phyloP scores from a whole-genome alignment of 495 filamentous ascomycete species.

The Penicillium soppii region DNA sequence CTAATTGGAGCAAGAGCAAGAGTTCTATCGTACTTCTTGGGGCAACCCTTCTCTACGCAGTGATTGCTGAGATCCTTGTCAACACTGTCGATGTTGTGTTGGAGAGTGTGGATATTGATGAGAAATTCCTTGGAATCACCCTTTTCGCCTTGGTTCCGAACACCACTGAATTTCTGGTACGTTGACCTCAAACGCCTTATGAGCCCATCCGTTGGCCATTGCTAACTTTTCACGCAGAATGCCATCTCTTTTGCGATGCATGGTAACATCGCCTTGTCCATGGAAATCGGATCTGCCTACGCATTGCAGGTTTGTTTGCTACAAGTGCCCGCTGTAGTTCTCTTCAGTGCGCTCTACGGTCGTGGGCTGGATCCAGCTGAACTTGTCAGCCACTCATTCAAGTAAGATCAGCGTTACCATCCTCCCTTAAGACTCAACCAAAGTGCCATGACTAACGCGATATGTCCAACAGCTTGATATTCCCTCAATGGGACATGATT shows the following conservation, averaged over 20 bases:
- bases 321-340: slow-evolving; percentile 88
- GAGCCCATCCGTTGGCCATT: neutral
- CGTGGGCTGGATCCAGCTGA: slow-evolving; percentile 53
- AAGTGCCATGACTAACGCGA: slow-evolving; percentile 5
- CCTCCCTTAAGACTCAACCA: neutral
- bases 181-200: slow-evolving; percentile 16
- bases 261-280: slow-evolving; percentile 97
- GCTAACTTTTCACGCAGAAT: slow-evolving; percentile 61
- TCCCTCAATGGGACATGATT: slow-evolving; percentile 99
- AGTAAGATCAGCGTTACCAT: slow-evolving; percentile 39
- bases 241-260: slow-evolving; percentile 99
- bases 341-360: slow-evolving; percentile 74
- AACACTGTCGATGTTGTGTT: slow-evolving; percentile 95
- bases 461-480: slow-evolving; percentile 66
- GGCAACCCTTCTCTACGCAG: slow-evolving; percentile 88
- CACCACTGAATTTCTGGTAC: slow-evolving; percentile 94
- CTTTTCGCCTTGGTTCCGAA: slow-evolving; percentile 97
- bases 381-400: slow-evolving; percentile 76
- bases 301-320: slow-evolving; percentile 97
- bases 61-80: slow-evolving; percentile 96
- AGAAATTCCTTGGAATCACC: slow-evolving; percentile 97
- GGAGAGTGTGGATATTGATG: slow-evolving; percentile 84
- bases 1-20: slow-evolving; percentile 94
- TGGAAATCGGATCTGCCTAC: slow-evolving; percentile 98
- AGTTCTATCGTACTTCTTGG: slow-evolving; percentile 84